phyloP scores from a whole-genome alignment of 805 yeast genomes.

The Candida maesae region DNA sequence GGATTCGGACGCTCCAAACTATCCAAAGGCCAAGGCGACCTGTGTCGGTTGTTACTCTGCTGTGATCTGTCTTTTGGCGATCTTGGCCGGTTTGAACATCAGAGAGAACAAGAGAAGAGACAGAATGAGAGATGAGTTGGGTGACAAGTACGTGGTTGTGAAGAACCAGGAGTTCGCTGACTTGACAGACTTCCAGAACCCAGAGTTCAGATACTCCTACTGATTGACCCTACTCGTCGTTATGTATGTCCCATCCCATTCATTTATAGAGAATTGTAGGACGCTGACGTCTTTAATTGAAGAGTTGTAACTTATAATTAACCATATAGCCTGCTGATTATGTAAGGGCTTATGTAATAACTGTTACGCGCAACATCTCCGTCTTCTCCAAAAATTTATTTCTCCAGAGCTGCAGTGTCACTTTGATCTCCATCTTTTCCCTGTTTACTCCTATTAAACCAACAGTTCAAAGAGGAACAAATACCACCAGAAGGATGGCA shows the following conservation, averaged over 20 bases:
- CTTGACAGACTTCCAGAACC: constrained; percentile 52
- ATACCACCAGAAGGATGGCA: constrained; percentile 3
- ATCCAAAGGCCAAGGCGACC: constrained; percentile 46
- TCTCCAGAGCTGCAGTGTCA: neutral
- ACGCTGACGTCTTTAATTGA: neutral
- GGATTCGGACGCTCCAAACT: constrained; percentile 52
- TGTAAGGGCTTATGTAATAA: neutral
- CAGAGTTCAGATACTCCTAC: constrained; percentile 44
- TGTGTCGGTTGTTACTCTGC: constrained; percentile 25
- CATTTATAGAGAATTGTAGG: neutral
- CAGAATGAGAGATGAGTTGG: constrained; percentile 18
- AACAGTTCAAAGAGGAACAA: too few species aligned
- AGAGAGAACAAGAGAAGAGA: constrained; percentile 39
- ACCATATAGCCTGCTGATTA: too few species aligned
- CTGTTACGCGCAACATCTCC: neutral
- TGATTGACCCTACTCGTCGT: neutral
- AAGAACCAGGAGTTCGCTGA: constrained; percentile 39
- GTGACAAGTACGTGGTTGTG: constrained; percentile 16
- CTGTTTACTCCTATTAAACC: too few species aligned
- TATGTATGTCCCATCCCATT: too few species aligned
- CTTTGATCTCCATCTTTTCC: neutral
- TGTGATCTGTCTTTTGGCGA: constrained; percentile 30
- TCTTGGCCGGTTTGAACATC: constrained; percentile 29
- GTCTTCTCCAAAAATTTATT: too few species aligned
- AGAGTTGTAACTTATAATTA: neutral